A percentile compares a stretch with the other conserved stretches of the same genome.
These are phyloP conservation scores for Dioszegia hungarica DNA, from an alignment of 768 basidiomycete species.

Conservation along the genomic window DNA sequence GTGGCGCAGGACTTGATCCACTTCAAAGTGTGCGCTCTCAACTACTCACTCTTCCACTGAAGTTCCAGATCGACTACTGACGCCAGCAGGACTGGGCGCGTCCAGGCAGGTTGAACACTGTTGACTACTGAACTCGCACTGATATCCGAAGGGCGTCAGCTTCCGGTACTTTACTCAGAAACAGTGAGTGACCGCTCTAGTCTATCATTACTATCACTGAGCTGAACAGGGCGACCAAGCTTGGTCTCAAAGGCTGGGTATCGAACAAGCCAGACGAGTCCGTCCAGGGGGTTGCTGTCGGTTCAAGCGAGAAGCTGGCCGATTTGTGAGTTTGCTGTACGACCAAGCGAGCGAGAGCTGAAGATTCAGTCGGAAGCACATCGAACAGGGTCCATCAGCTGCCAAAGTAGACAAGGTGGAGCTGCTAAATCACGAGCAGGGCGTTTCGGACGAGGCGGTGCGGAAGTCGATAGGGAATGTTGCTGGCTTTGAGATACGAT, in stretches of 20 bases:
- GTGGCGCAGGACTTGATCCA: conserved; percentile 20
- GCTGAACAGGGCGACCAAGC: conserved; percentile 22
- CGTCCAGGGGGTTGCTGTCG: conserved; percentile 43
- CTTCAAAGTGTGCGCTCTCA: conserved; percentile 31
- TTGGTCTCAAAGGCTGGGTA: conserved; percentile 40
- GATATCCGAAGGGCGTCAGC: conserved; percentile 24
- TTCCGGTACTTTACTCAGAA: conserved; percentile 35
- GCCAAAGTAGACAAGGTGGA: conserved; percentile 37
- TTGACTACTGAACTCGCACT: neutral
- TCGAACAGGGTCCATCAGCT: conserved; percentile 30
- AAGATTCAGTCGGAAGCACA: conserved; percentile 2
- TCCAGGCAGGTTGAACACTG: conserved; percentile 19
- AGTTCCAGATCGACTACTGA: neutral
- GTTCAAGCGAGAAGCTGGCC: conserved; percentile 25
- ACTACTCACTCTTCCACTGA: neutral
- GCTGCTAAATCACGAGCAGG: conserved; percentile 22
- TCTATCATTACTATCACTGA: neutral
- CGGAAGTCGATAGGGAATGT: conserved; percentile 15
- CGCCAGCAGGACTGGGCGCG: conserved; percentile 23
- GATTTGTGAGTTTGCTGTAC: conserved; percentile 35
- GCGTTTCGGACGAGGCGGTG: conserved; percentile 23
- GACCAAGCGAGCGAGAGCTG: too few relatives aligned
- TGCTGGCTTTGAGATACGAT: conserved; percentile 13
- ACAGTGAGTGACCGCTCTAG: conserved; percentile 14
- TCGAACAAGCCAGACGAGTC: conserved; percentile 40